Percentiles rank a stretch among this genome's conserved stretches.
phyloP scores from a whole-genome alignment of 495 filamentous ascomycete species.

The Schizothecium vesticola region DNA sequence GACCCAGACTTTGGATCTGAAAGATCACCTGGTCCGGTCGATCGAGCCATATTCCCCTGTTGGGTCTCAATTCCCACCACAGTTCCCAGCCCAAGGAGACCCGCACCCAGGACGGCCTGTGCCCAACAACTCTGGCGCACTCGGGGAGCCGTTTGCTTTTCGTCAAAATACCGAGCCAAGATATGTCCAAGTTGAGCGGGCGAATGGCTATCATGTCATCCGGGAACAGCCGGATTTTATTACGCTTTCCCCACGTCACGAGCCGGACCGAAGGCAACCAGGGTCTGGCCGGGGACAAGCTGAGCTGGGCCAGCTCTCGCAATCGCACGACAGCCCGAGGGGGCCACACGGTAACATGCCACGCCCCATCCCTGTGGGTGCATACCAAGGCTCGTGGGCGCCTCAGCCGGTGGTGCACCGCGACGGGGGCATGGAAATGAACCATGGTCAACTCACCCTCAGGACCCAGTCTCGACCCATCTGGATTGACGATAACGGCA shows the following conservation, averaged over 20 bases:
- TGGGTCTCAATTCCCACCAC: constrained; percentile 6
- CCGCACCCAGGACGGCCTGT: neutral
- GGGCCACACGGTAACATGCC: neutral
- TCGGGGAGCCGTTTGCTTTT: neutral
- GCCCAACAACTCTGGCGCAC: neutral
- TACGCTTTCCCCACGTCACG: constrained; percentile 20
- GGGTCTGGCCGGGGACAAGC: neutral
- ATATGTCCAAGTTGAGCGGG: neutral
- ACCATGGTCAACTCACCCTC: constrained; percentile 5
- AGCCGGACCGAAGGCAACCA: constrained; percentile 4
- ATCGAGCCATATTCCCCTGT: constrained; percentile 36
- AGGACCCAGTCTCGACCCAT: constrained; percentile 16
- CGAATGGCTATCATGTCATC: neutral
- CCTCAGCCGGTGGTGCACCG: constrained; percentile 7
- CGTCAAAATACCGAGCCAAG: neutral
- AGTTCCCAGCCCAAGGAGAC: constrained; percentile 3
- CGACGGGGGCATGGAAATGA: constrained; percentile 1
- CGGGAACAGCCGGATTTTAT: constrained; percentile 22
- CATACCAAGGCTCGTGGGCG: neutral
- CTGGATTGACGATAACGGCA: constrained; percentile 20
- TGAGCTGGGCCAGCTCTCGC: neutral
- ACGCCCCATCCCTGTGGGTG: neutral
- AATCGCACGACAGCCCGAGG: neutral
- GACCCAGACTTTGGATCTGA: constrained; percentile 23
- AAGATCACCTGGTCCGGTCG: constrained; percentile 38